Conservation (phyloP, 2,329 filamentous ascomycete species). For the Cladosporium oxysporum region DNA sequence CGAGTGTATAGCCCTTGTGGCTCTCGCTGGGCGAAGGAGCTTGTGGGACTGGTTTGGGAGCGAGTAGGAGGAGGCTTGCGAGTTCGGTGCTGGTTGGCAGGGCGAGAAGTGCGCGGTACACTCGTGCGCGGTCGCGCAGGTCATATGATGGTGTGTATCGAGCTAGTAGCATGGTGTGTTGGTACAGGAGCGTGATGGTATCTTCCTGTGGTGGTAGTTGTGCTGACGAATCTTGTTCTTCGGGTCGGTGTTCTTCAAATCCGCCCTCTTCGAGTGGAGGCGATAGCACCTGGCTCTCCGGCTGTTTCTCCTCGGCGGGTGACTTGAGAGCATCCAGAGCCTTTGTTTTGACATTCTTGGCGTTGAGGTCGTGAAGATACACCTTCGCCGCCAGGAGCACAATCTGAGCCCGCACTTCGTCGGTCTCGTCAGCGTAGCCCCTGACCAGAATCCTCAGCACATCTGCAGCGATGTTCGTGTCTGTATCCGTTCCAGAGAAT, state of each 20-base stretch:
- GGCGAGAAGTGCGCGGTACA: conserved; percentile 81
- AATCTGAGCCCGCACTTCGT: conserved; percentile 87
- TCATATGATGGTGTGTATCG: conserved; percentile 96
- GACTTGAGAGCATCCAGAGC: conserved; percentile 31
- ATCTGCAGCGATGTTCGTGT: conserved; percentile 90
- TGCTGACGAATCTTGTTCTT: neutral
- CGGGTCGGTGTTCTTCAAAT: conserved; percentile 17
- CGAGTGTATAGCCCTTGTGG: conserved; percentile 74
- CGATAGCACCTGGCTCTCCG: conserved; percentile 27
- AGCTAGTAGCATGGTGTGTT: conserved; percentile 79
- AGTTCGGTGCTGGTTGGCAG: conserved; percentile 76
- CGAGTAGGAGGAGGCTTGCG: conserved; percentile 84
- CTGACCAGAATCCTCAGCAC: conserved; percentile 85
- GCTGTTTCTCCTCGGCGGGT: conserved; percentile 16
- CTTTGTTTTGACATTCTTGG: conserved; percentile 47
- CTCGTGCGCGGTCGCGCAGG: conserved; percentile 82
- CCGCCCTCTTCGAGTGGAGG: conserved; percentile 28
- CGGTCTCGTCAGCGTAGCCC: conserved; percentile 79
- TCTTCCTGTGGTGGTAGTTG: conserved; percentile 19
- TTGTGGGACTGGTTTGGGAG: conserved; percentile 91
- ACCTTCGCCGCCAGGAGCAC: conserved; percentile 93
- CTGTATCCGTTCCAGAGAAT: conserved; percentile 73
- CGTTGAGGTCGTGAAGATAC: conserved; percentile 83
- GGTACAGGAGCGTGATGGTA: conserved; percentile 75
- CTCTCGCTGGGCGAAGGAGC: conserved; percentile 85